Evolutionary conservation across 805 yeast species (phyloP), one percentile per base, ranked within the genome.

Genomic region (Diddensiella santjacobensis): DNA sequence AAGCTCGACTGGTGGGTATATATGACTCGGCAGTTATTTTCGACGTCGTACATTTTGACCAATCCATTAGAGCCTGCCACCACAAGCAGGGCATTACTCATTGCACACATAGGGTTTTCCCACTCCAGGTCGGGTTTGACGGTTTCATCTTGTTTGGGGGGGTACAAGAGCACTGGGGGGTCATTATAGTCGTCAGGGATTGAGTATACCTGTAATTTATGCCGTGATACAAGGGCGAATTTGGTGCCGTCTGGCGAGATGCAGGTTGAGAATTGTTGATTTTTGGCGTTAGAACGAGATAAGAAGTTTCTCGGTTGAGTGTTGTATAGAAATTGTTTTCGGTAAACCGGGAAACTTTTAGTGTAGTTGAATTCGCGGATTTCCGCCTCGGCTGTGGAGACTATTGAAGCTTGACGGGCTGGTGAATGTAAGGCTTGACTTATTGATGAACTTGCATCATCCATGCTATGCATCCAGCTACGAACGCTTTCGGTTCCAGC

Each of bases 301-400:
- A 76, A 62, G 26, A 79, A 67, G 47, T 78, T 69, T 42, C 73
- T 73, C 5, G 80, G 65, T 49, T 79, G 82, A 0, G 83, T 77
- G 22, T 71, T 67, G 58, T 74, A 75, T 39, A 79, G 79, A 43
- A 73, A 71, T 43, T 78, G 72, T 52, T 78, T 82, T 50, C 96
- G 73, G 61, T 84, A 86, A 47, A 81, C 78, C 0, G 97, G 97
- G 66, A 87, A 89, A 57, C 91, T 87, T 58, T 81, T 84, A 3
- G 83, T 81, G 63, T 82, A 87, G 45, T 80, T 73, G 47, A 76
- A 48, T 41, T 58, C 62, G 23, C 59, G 59, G 2, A 43, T 20
- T 20, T 51, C 56, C 8, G 24, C 26, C 33, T 54, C 56, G 13
- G 51, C 49, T 8, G 40, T 35, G 22, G 40, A 40, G 26, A 37